Conservation (phyloP, 306 rosid genomes). For the Prunus padus region DNA sequence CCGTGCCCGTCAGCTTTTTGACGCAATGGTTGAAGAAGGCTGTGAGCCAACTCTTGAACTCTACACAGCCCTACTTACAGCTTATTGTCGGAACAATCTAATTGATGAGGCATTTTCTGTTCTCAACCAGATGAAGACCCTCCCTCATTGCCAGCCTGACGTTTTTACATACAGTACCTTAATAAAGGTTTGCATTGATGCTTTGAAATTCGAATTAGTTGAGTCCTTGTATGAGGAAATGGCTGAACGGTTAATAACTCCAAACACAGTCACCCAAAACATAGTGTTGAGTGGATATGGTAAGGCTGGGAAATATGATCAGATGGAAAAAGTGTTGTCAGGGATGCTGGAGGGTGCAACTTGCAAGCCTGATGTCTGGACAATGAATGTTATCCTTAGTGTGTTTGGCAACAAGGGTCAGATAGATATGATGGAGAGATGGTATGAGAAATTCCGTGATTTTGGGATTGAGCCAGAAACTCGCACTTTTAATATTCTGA, state of each 20-base stretch:
- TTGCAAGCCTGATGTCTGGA: slow-evolving; percentile 95
- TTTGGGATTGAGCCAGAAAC: slow-evolving; percentile 95
- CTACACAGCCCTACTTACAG: slow-evolving; percentile 81
- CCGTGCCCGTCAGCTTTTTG: slow-evolving; percentile 67
- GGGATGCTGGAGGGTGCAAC: slow-evolving; percentile 77
- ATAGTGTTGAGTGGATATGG: slow-evolving; percentile 93
- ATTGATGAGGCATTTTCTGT: slow-evolving; percentile 62
- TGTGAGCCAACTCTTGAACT: slow-evolving; percentile 69
- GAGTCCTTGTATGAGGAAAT: slow-evolving; percentile 71
- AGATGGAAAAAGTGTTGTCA: slow-evolving; percentile 80
- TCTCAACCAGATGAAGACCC: slow-evolving; percentile 78
- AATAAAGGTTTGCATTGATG: slow-evolving; percentile 76
- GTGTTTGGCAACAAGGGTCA: slow-evolving; percentile 89
- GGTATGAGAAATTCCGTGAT: slow-evolving; percentile 92
- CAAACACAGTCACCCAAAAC: slow-evolving; percentile 76
- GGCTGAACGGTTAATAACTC: slow-evolving; percentile 42
- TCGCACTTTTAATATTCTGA: slow-evolving; percentile 86
- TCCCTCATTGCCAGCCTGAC: slow-evolving; percentile 88
- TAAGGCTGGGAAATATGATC: slow-evolving; percentile 78
- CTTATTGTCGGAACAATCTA: slow-evolving; percentile 67
- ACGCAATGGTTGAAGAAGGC: slow-evolving; percentile 76
- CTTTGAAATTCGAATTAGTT: slow-evolving; percentile 70
- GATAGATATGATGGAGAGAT: slow-evolving; percentile 87
- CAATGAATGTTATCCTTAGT: slow-evolving; percentile 86
- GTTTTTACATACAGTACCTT: slow-evolving; percentile 85